Base-by-base conservation (phyloP, 2,329 filamentous ascomycete genomes). In the Beauveria varroae region DNA sequence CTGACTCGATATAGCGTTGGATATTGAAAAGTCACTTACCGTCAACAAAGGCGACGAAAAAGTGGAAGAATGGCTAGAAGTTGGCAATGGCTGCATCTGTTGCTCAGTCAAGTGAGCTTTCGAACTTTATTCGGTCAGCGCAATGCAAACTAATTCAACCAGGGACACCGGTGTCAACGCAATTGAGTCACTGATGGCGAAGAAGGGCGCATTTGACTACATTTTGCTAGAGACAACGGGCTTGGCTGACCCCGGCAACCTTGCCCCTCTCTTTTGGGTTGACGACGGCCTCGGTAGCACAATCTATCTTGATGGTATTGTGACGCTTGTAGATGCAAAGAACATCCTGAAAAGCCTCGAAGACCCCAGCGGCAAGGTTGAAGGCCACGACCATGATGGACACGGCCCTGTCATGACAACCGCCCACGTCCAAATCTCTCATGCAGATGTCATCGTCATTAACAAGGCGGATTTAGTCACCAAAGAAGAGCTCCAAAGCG, bases 151-250 rank as follows among this genome's bases (percentile, higher is more conserved):
- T 76, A 62, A 76, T 47, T 30, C 24, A 6, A 22, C 0, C 51
- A 93, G 90, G 77, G 95, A 99, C 72, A 86, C 89, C 0, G 95
- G 95, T 14, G 93, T 99, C 43, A 91, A 91, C 66, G 95, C 95
- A 41, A 96, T 99, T 60, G 95, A 99, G 76, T 91, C 91, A 1
- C 79, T 99, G 3, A 98, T 99, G 91, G 90, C 93, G 65, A 91
- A 92, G 69, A 91, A 90, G 65, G 93, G 93, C 55, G 87, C 88
- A 5, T 99, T 99, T 71, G 95, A 99, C 77, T 99, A 98, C 76
- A 98, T 99, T 66, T 83, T 99, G 2, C 86, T 99, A 1, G 95
- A 99, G 74, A 99, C 95, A 0, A 98, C 95, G 0, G 95, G 95
- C 0, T 82, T 99, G 6, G 95, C 95, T 5, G 93, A 99, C 70